Base-by-base conservation (phyloP, 164 flowering plant species). In the Liquidambar formosana region DNA sequence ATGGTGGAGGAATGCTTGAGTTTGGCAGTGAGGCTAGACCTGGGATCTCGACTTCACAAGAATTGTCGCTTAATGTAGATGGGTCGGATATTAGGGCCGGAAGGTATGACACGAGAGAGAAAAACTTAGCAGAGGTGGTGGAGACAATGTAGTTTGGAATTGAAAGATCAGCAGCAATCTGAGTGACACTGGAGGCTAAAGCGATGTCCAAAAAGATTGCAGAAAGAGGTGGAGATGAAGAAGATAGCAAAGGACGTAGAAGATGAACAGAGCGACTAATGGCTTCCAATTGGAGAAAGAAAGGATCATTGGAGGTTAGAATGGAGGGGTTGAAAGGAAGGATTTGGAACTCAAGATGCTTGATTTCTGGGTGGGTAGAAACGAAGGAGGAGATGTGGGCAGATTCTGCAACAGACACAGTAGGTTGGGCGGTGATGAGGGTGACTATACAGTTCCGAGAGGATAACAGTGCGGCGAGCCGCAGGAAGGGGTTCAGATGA, bases 401-500 rank as follows among this genome's bases (percentile, higher is more conserved):
- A 9, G 85, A 64, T 54, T 84, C 82, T 0, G 85, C 70, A 5
- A 57, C 14, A 8, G 82, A 75, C 5, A 84, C 74, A 8, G 82
- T 63, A 23, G 87, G 83, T 8, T 67, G 57, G 53, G 71, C 64
- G 14, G 74, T 78, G 78, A 84, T 80, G 54, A 81, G 62, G 14
- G 85, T 81, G 65, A 78, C 73, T 0, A 10, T 12, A 64, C 78
- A 78, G 47, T 67, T 18, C 23, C 33, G 75, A 10, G 76, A 45
- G 2, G 72, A 6, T 1, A 84, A 77, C 51, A 51, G 44, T 44
- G 84, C 72, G 19, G 87, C 82, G 0, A 80, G 77, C 1, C 83
- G 75, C 71, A 81, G 87, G 69, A 74, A 80, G 8, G 85, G 85
- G 28, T 61, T 71, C 47, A 82, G 48, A 66, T 84, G 87, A 23